Conservation (phyloP, 495 filamentous ascomycete genomes). For the Lindgomyces ingoldianus region DNA sequence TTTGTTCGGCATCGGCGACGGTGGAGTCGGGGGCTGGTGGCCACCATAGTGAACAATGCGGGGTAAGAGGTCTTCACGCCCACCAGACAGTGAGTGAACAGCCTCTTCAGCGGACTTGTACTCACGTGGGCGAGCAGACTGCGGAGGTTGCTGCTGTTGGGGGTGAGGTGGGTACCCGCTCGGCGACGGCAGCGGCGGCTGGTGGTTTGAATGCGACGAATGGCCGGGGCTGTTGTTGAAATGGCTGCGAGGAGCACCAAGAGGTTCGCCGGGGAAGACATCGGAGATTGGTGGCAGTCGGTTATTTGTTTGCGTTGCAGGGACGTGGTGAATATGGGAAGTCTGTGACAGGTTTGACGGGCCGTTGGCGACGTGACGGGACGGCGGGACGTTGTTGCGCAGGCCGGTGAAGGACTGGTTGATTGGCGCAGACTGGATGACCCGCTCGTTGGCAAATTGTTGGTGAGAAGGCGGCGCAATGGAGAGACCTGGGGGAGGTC, state of each 20-base stretch:
- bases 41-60: conserved; percentile 94
- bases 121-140: conserved; percentile 65
- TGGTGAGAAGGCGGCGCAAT: conserved; percentile 96
- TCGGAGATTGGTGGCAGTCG: conserved; percentile 91
- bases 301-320: conserved; percentile 86
- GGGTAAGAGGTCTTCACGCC: conserved; percentile 85
- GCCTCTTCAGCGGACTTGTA: conserved; percentile 96
- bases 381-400: conserved; percentile 75
- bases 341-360: conserved; percentile 82
- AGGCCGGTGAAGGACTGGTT: conserved; percentile 90
- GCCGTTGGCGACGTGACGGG: conserved; percentile 80
- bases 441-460: conserved; percentile 91
- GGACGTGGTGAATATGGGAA: conserved; percentile 89
- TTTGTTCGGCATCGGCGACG: conserved; percentile 65
- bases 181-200: conserved; percentile 75
- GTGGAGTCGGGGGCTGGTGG: conserved; percentile 87
- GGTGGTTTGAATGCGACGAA: conserved; percentile 69
- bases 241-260: conserved; percentile 59
- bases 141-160: conserved; percentile 51
- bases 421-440: conserved; percentile 96
- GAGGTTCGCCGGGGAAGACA: conserved; percentile 79
- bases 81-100: conserved; percentile 83
- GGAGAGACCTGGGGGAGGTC: conserved; percentile 83
- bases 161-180: conserved; percentile 52
- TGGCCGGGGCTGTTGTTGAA: conserved; percentile 51